Conservation (phyloP, 2,329 filamentous ascomycete species). For the Colletotrichum neosansevieriae region DNA sequence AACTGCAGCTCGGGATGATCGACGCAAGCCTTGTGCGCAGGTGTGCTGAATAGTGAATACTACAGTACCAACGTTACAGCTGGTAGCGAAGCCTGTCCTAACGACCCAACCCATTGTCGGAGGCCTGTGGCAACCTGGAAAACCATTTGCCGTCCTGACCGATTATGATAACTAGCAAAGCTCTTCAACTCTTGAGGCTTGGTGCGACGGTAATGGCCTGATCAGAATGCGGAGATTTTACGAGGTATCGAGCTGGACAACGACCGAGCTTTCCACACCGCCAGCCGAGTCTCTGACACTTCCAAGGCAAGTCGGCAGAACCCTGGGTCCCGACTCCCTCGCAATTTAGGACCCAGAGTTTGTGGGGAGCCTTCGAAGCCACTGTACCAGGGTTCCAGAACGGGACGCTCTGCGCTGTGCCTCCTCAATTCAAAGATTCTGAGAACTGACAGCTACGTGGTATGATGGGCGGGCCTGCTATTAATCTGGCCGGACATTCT, state of each 20-base stretch:
- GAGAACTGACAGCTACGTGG: conserved; percentile 33
- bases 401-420: conserved; percentile 1
- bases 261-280: conserved; percentile 14
- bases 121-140: not conserved
- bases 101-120: not conserved
- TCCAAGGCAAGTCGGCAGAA: not conserved
- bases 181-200: not conserved
- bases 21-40: not conserved
- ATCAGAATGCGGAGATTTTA: conserved; percentile 2
- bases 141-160: conserved; percentile 4
- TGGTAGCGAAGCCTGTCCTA: conserved; percentile 19
- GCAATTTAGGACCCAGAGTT: not conserved
- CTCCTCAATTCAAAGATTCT: conserved; percentile 17
- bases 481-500: conserved; percentile 8
- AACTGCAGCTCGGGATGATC: conserved; percentile 28
- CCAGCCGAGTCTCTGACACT: conserved; percentile 8
- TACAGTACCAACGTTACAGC: conserved; percentile 6
- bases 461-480: conserved; percentile 14
- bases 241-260: conserved; percentile 23
- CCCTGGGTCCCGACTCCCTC: conserved; percentile 2
- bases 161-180: not conserved
- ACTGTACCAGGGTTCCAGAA: conserved; percentile 14
- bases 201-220: conserved; percentile 23
- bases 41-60: not conserved
- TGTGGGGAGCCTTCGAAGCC: conserved; percentile 9